Evolutionary conservation across 2,329 filamentous ascomycete genomes (phyloP), one percentile per base, ranked within the genome.

Genomic region (Orbilia brochopaga): DNA sequence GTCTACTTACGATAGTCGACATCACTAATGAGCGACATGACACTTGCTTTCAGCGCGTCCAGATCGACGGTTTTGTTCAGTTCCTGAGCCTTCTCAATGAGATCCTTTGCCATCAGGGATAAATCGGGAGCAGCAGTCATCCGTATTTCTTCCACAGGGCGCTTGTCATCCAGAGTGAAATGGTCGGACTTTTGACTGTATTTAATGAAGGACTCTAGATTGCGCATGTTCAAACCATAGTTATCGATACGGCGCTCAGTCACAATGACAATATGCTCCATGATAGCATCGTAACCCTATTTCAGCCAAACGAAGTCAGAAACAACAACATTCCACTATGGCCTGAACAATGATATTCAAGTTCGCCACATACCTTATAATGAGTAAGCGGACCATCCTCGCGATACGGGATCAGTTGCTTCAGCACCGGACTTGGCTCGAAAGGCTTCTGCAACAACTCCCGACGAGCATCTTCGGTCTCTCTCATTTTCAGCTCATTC

Each of bases 91-190:
- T 61, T 72, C 19, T 65, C 51, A 13, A 61, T 60, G 15, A 72
- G 56, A 48, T 72, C 67, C 11, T 21, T 65, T 13, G 67, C 67
- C 67, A 72, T 72, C 35, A 72, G 40, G n/a, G 60, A 57, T 2
- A 72, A 48, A 46, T 72, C 67, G 4, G 67, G 67, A n/a, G 67
- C 67, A 2, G 67, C 67, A 2, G 40, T 72, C 13, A 72, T 42
- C 24, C 67, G 60, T 2, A 72, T 65, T 15, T 60, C 55, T 27
- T 60, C 60, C 19, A 65, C 67, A 21, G 60, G 56, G 17, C 67
- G 67, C n/a, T 58, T 5, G 19, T 72, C 67, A 24, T 72, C 56
- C 15, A 72, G 56, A 11, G 67, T 72, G 51, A 72, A 72, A 61
- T 72, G 67, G 27, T 72, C 67, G 5, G 60, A 64, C 13, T 40